Base-by-base conservation (phyloP, 495 filamentous ascomycete species). In the Podospora sp. region DNA sequence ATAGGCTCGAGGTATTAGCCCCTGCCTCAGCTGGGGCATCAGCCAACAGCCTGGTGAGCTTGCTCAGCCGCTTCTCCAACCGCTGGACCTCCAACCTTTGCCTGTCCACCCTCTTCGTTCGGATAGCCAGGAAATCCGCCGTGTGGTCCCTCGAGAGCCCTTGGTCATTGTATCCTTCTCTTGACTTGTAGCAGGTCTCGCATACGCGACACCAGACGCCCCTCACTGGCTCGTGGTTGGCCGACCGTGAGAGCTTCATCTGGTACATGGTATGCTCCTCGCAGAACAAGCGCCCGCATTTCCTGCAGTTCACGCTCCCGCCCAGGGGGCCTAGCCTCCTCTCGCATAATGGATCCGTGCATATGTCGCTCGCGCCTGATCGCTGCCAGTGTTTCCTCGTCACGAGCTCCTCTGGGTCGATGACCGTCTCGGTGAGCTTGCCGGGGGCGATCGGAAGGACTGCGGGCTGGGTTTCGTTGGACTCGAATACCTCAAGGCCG, bases 181-280 rank as follows among this genome's bases (percentile, higher is more conserved):
- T 84, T 21, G 92, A 95, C 80, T 97, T 98, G 79, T 94, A 99
- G 77, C 95, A 99, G 26, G 95, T 98, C 78, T 98, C 96, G 75
- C 95, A 99, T 5, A 97, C 94, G 35, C 95, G 80, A 73, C 91
- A 96, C 95, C 95, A 99, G 64, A 94, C 84, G 1, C 95, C 95
- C 68, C 96, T 80, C 0, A 97, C 90, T 0, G 96, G 96, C 69
- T 99, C 96, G 81, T 96, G 92, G 68, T 89, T 86, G 4, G 96
- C 95, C 6, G 92, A 89, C 56, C 94, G 84, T 11, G 92, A 97
- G 21, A 99, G 86, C 83, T 95, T 97, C 91, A 98, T 98, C 80
- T 98, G 94, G 72, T 98, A 99, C 95, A 97, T 97, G 33, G 94
- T 97, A 80, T 99, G 96, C 69, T 96, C 92, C 75, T 98, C 94